phyloP scores from a whole-genome alignment of 176 grass and related monocot species.

The Rhipidocladum racemiflorum region DNA sequence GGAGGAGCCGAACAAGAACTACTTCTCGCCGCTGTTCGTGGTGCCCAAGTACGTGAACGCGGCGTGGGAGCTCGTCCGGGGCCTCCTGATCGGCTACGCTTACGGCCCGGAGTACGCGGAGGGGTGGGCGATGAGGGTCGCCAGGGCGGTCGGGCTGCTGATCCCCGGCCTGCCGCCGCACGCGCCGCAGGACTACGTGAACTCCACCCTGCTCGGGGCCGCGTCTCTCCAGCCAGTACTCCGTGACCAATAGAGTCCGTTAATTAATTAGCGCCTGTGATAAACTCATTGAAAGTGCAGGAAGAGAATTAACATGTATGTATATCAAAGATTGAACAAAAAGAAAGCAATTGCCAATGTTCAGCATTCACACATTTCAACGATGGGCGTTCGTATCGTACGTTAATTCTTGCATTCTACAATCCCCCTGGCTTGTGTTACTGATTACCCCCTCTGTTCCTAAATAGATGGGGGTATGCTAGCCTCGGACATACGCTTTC shows the following conservation, averaged over 20 bases:
- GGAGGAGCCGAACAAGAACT: conserved; percentile 90
- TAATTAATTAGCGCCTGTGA: background rate
- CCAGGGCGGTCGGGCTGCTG: conserved; percentile 40
- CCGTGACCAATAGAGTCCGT: background rate
- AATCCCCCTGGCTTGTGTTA: no score
- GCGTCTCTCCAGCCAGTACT: conserved; percentile 14
- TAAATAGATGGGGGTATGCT: no score
- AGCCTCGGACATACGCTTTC: no score
- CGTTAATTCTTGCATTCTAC: no score
- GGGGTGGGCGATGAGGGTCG: conserved; percentile 46
- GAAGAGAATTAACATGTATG: background rate
- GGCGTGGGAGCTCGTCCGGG: conserved; percentile 57
- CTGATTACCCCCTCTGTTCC: no score
- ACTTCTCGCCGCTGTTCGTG: conserved; percentile 56
- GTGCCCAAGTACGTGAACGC: conserved; percentile 63
- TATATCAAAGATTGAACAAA: background rate
- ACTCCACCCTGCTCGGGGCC: conserved; percentile 53
- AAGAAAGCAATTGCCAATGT: no score
- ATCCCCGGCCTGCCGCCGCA: conserved; percentile 70
- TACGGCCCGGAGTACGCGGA: conserved; percentile 54
- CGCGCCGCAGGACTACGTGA: conserved; percentile 74
- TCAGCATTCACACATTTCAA: no score
- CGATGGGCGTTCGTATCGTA: no score
- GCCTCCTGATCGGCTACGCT: conserved; percentile 43
- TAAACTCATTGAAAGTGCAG: background rate